Evolutionary conservation across 1,139 yeast species (phyloP), one percentile per base, ranked within the genome.

Genomic region (Candida pseudocylindracea): DNA sequence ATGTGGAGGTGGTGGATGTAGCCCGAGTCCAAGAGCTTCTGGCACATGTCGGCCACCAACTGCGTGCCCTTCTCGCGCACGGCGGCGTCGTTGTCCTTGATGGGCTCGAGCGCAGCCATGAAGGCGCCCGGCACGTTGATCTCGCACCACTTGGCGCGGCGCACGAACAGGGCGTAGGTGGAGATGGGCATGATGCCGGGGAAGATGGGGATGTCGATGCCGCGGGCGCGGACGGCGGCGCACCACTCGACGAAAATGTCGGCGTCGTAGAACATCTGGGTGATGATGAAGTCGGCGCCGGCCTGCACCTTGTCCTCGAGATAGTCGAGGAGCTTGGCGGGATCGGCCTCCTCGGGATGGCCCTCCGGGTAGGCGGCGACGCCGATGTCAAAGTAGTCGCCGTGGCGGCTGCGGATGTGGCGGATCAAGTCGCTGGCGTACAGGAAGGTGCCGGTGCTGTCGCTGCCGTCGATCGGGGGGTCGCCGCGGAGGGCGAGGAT

Each of bases 121-220:
- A 85, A 83, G 36, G 67, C 65, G 40, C 64, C 63, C 5, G 98
- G 98, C 39, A 88, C 65, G 30, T 64, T 54, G 42, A 88, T 72
- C 46, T 76, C 75, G 35, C 93, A 81, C 98, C 96, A 88, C 37
- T 71, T 73, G 11, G 95, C 94, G 47, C 98, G 70, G 55, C 98
- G 73, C 41, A 81, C 54, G 48, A 88, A 88, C 4, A 94, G 72
- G 28, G 92, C 80, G 54, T 85, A 85, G 8, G 95, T 81, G 12
- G 93, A 74, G 39, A 88, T 85, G 15, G 98, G 98, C 98, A 88
- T 88, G 51, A 88, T 83, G 24, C 98, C 98, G 1, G 98, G 98
- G 38, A 88, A 76, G 42, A 88, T 79, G 29, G 96, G 96, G 35
- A 79, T 71, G 31, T 61, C 61, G 40, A 88, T 65, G n/a, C 94